Conservation (phyloP, 1,284 basidiomycete genomes). For the Singerocomus rubriflavus region DNA sequence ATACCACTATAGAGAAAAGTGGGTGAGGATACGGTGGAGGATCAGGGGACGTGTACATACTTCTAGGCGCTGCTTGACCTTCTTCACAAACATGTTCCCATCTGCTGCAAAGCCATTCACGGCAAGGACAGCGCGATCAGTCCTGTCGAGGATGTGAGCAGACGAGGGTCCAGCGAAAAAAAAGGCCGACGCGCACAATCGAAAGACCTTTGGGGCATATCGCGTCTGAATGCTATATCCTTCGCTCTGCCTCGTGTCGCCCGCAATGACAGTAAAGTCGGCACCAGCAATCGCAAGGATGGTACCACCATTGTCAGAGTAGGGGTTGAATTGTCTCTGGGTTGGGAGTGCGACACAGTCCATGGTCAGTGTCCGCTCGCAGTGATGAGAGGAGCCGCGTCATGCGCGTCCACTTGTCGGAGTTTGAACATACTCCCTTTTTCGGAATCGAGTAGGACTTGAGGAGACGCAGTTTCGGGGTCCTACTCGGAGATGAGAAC, state of each 20-base stretch:
- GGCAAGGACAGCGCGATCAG: constrained; percentile 89
- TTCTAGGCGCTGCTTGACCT: constrained; percentile 89
- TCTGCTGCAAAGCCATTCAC: constrained; percentile 96
- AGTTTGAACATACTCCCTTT: constrained; percentile 2
- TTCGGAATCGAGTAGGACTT: background rate
- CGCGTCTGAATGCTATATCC: constrained; percentile 94
- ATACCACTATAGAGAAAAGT: constrained; percentile 70
- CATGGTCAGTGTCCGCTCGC: constrained; percentile 29
- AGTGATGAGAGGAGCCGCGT: constrained; percentile 17
- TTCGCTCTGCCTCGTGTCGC: constrained; percentile 92
- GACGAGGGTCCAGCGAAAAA: constrained; percentile 1
- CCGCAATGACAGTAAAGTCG: constrained; percentile 90
- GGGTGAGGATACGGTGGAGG: constrained; percentile 2
- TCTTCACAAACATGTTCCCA: constrained; percentile 94
- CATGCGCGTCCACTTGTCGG: constrained; percentile 8
- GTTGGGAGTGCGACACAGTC: constrained; percentile 43
- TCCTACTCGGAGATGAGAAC: no score
- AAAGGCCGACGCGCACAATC: constrained; percentile 49
- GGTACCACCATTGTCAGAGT: constrained; percentile 89
- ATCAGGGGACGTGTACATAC: constrained; percentile 41
- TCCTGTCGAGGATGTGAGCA: constrained; percentile 46
- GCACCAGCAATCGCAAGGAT: constrained; percentile 92
- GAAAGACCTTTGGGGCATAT: constrained; percentile 90
- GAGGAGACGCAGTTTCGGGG: no score
- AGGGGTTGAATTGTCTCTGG: constrained; percentile 78